Evolutionary conservation across 2,329 filamentous ascomycete species (phyloP).

Genomic region (Immersiporthe knoxdaviesiana): DNA sequence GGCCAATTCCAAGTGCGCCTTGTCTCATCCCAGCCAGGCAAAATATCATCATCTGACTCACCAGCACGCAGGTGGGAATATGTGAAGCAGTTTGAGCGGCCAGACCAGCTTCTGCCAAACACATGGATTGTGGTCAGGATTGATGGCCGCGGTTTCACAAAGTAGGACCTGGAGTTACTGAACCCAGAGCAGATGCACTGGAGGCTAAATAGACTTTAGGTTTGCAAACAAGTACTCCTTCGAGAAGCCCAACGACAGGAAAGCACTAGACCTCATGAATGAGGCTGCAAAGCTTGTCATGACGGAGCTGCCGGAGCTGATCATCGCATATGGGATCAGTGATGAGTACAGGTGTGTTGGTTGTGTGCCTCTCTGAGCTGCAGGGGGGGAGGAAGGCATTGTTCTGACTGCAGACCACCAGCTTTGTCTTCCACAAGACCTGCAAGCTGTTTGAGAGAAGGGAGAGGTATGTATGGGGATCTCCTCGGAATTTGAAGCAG

Average conservation of each 20-base stretch:
- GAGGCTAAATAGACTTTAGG: slow-evolving; percentile 48
- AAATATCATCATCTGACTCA: slow-evolving; percentile 34
- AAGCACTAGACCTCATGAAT: slow-evolving; percentile 93
- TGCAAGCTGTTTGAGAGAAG: slow-evolving; percentile 84
- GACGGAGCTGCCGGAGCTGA: slow-evolving; percentile 80
- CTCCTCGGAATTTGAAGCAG: too few species aligned
- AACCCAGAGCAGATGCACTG: not conserved
- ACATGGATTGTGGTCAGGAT: slow-evolving; percentile 96
- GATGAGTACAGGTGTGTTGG: slow-evolving; percentile 76
- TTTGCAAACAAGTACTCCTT: slow-evolving; percentile 84
- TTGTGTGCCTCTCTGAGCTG: slow-evolving; percentile 45
- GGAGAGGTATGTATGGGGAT: slow-evolving; percentile 61
- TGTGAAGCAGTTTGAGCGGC: slow-evolving; percentile 85
- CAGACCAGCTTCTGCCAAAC: slow-evolving; percentile 79
- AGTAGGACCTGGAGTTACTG: slow-evolving; percentile 56
- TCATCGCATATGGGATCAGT: slow-evolving; percentile 88
- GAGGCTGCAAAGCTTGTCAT: slow-evolving; percentile 84
- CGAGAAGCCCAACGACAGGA: slow-evolving; percentile 87
- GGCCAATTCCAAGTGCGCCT: slow-evolving; percentile 36
- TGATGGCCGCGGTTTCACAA: slow-evolving; percentile 93
- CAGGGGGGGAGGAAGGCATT: not conserved
- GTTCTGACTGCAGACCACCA: not conserved
- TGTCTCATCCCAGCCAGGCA: slow-evolving; percentile 15
- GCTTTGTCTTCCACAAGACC: slow-evolving; percentile 86
- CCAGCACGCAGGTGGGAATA: slow-evolving; percentile 76